Conservation (phyloP, 1,284 basidiomycete genomes). For the Ustilago cynodontis region DNA sequence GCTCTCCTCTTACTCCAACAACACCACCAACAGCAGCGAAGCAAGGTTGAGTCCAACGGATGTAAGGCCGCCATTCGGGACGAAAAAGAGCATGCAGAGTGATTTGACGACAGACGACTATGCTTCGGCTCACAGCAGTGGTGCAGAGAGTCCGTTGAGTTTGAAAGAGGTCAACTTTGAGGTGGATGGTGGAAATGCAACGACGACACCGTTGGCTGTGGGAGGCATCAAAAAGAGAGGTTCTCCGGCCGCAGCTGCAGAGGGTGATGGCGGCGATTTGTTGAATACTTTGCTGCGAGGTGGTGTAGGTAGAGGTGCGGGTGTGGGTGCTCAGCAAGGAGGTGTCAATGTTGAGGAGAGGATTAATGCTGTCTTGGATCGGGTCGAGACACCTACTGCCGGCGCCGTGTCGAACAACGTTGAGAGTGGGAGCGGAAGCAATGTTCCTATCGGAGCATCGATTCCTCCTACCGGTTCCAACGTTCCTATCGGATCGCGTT, state of each 20-base stretch:
- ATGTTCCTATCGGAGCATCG: no score
- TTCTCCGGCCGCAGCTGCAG: not conserved
- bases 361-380: slow-evolving; percentile 58
- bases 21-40: slow-evolving; percentile 4
- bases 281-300: slow-evolving; percentile 45
- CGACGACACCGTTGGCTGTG: slow-evolving; percentile 24
- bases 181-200: not conserved
- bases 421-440: no score
- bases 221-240: not conserved
- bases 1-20: not conserved
- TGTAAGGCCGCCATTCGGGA: slow-evolving; percentile 27
- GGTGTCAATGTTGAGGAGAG: slow-evolving; percentile 46
- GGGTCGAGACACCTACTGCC: slow-evolving; percentile 33
- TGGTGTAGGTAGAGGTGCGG: slow-evolving; percentile 1
- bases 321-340: slow-evolving; percentile 9
- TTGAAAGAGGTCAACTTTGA: slow-evolving; percentile 50
- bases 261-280: slow-evolving; percentile 47
- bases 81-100: slow-evolving; percentile 49
- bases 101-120: slow-evolving; percentile 49
- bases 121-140: slow-evolving; percentile 40
- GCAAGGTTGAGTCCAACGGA: slow-evolving; percentile 12
- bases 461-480: no score
- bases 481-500: not conserved
- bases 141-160: slow-evolving; percentile 47
- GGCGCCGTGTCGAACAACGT: no score